Evolutionary conservation across 75 land plant genomes (phyloP).

Genomic region (Cryptomeria japonica): DNA sequence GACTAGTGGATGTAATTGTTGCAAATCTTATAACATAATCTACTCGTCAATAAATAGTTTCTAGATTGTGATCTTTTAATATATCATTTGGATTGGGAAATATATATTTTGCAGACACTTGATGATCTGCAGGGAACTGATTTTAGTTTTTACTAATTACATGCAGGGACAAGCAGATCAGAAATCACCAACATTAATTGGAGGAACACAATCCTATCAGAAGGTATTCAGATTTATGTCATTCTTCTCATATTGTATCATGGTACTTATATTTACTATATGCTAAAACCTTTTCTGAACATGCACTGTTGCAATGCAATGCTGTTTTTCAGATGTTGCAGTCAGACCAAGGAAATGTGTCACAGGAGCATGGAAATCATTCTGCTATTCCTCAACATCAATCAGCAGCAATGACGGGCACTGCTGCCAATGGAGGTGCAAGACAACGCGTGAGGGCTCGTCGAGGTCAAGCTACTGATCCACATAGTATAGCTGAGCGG

Average conservation of each 20-base stretch:
- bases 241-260: neutral
- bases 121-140: constrained; percentile 11
- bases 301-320: neutral
- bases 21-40: neutral
- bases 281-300: neutral
- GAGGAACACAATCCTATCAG: neutral
- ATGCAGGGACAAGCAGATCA: neutral
- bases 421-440: constrained; percentile 19
- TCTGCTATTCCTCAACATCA: constrained; percentile 20
- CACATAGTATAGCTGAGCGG: constrained; percentile 67
- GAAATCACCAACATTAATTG: neutral
- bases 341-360: constrained; percentile 10
- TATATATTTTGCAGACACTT: constrained; percentile 14
- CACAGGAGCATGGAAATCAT: neutral
- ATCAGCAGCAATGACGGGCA: neutral
- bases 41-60: neutral
- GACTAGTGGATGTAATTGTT: neutral
- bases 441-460: constrained; percentile 50
- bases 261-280: neutral
- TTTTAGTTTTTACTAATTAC: constrained; percentile 10
- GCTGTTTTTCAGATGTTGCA: neutral
- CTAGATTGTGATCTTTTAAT: neutral
- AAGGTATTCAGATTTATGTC: constrained; percentile 5
- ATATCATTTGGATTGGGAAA: neutral
- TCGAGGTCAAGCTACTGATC: constrained; percentile 70